Conservation (phyloP, 257 asterid species). For the Penstemon eatonii region DNA sequence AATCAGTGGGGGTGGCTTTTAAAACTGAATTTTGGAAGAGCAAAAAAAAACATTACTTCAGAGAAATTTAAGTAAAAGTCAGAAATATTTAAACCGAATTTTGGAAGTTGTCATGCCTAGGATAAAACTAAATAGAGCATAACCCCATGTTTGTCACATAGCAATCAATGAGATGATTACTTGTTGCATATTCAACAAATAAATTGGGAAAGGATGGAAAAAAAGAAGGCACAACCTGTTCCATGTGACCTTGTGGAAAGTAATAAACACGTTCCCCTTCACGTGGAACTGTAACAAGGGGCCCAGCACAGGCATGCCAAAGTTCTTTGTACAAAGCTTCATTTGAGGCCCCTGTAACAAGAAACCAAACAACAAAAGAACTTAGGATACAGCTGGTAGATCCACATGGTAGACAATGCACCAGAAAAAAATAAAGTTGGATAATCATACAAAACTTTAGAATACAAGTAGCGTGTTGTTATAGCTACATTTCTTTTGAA, state of each 20-base stretch:
- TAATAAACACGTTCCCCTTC: slow-evolving; percentile 87
- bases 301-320: slow-evolving; percentile 99
- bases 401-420: neutral
- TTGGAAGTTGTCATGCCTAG: neutral
- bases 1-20: neutral
- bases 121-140: slow-evolving; percentile 1
- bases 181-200: slow-evolving; percentile 1
- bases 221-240: slow-evolving; percentile 56
- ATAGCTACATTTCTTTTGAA: slow-evolving; percentile 1
- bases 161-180: neutral
- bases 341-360: slow-evolving; percentile 50
- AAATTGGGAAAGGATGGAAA: slow-evolving; percentile 18
- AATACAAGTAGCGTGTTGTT: neutral
- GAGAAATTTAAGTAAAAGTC: slow-evolving; percentile 9
- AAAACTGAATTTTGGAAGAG: neutral
- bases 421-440: neutral
- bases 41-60: slow-evolving; percentile 1
- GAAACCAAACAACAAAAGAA: slow-evolving; percentile 22
- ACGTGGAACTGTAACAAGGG: slow-evolving; percentile 87
- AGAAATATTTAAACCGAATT: neutral
- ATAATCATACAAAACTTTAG: slow-evolving; percentile 12
- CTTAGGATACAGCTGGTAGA: neutral
- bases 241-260: slow-evolving; percentile 99
- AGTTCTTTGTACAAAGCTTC: slow-evolving; percentile 82
- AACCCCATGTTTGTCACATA: neutral